Evolutionary conservation across 2,329 filamentous ascomycete species (phyloP), one percentile per base, ranked within the genome.

Genomic region (Ophiognomonia clavigignenti-juglandacearum): DNA sequence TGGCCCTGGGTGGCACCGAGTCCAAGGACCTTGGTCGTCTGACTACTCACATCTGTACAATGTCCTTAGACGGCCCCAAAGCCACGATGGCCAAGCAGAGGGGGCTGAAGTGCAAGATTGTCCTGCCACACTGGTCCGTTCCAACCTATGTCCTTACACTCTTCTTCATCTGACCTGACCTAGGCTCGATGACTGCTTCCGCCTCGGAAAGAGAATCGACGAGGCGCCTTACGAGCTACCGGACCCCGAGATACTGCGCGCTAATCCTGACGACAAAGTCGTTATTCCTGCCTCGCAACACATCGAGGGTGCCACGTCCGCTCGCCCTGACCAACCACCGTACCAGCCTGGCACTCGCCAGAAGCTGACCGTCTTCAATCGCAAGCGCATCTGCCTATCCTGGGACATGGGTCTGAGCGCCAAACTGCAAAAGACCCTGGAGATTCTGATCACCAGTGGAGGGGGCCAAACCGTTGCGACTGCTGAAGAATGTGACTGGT

Each of bases 181-280:
- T 23, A 91, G 87, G 90, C 96, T 98, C 61, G 92, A 97, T 57
- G 92, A 96, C 63, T 98, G 93, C 66, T 79, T 98, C 56, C 93
- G 88, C 65, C 80, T 98, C 23, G 91, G 92, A 41, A 91, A 89
- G 65, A 83, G 88, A 50, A 96, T 98, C 56, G 86, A 88, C 56
- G 93, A 98, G 63, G 71, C 74, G 6, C 93, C 93, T 1, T 98
- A 98, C 61, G 70, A 80, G 18, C 75, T 97, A 1, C 93, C 93
- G 2, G 75, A 97, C 54, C 87, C 93, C 1, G 88, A 95, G 54
- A 86, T 95, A 27, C 71, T 96, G n/a, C 74, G 72, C 32, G 72
- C 72, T 36, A 68, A 71, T 6, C 68, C 78, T 18, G 73, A 82
- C 50, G 77, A 80, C 40, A 67, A 73, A 4, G 67, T 85, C 42